Evolutionary conservation across 202 grass and related monocot species (phyloP).

Genomic region (Saccharum hybrid): DNA sequence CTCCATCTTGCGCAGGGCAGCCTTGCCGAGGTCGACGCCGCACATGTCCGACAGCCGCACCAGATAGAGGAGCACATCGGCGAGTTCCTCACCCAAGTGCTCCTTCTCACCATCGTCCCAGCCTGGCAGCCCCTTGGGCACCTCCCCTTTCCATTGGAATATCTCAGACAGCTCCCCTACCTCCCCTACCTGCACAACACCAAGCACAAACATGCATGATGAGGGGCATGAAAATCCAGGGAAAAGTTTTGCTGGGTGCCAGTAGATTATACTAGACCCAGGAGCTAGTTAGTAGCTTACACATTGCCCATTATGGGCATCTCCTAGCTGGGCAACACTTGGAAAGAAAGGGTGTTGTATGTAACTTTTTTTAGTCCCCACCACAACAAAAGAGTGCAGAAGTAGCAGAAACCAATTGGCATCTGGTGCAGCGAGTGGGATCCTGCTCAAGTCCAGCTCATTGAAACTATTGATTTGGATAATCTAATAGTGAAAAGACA

Average conservation of each 20-base stretch:
- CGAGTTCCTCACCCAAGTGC: slow-evolving; percentile 90
- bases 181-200: slow-evolving; percentile 76
- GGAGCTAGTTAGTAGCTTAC: slow-evolving; percentile 22
- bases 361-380: slow-evolving; percentile 39
- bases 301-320: slow-evolving; percentile 37
- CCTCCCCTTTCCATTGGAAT: slow-evolving; percentile 96
- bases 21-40: slow-evolving; percentile 71
- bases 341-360: slow-evolving; percentile 28
- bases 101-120: slow-evolving; percentile 78
- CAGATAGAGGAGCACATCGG: slow-evolving; percentile 88
- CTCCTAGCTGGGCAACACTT: slow-evolving; percentile 39
- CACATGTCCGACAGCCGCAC: slow-evolving; percentile 84
- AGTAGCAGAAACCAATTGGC: slow-evolving; percentile 23
- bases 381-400: slow-evolving; percentile 36
- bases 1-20: slow-evolving; percentile 74
- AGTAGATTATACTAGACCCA: slow-evolving; percentile 1
- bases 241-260: slow-evolving; percentile 8
- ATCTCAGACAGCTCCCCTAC: slow-evolving; percentile 92
- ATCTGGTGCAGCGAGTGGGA: slow-evolving; percentile 30
- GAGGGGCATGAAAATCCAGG: slow-evolving; percentile 16
- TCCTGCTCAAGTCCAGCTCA: slow-evolving; percentile 27
- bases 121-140: slow-evolving; percentile 78
- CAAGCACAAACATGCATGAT: slow-evolving; percentile 16
- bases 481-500: slow-evolving; percentile 17
- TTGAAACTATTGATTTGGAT: slow-evolving; percentile 40